Conservation (phyloP, 768 basidiomycete species). For the Xerocomellus dryophilus region DNA sequence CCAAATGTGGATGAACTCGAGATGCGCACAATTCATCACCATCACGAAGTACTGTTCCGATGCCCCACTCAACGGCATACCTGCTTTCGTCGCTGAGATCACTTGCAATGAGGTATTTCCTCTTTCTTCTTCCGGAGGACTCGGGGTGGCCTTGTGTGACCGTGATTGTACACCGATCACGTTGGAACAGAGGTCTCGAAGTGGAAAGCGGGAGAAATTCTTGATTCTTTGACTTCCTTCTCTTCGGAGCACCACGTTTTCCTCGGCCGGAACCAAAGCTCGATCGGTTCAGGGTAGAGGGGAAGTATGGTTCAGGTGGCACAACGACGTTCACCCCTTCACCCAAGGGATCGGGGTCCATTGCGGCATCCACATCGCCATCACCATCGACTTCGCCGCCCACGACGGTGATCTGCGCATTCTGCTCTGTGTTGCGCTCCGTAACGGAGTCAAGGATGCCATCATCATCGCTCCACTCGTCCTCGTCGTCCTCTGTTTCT, state of each 20-base stretch:
- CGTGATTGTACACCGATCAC: slow-evolving; percentile 89
- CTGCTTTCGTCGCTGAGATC: slow-evolving; percentile 92
- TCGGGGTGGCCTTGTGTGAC: slow-evolving; percentile 83
- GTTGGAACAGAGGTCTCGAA: slow-evolving; percentile 78
- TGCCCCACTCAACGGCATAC: slow-evolving; percentile 97
- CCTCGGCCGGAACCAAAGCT: slow-evolving; percentile 35
- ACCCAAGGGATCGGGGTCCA: slow-evolving; percentile 79
- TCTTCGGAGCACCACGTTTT: slow-evolving; percentile 40
- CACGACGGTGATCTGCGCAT: slow-evolving; percentile 50
- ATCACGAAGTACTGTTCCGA: slow-evolving; percentile 91
- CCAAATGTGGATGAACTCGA: background rate
- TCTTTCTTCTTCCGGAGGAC: slow-evolving; percentile 52
- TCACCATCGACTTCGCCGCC: slow-evolving; percentile 38
- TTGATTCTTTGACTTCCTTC: slow-evolving; percentile 59
- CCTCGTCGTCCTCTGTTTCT: slow-evolving; percentile 54
- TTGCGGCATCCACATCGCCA: slow-evolving; percentile 49
- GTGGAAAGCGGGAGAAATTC: slow-evolving; percentile 67
- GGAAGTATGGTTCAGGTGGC: slow-evolving; percentile 80
- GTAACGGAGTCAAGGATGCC: slow-evolving; percentile 72
- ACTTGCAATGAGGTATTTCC: slow-evolving; percentile 83
- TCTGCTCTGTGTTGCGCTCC: slow-evolving; percentile 83
- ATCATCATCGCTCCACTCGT: slow-evolving; percentile 59
- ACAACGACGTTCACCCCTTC: slow-evolving; percentile 90
- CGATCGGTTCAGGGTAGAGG: slow-evolving; percentile 61
- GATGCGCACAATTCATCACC: slow-evolving; percentile 77